Percentiles rank a stretch among this genome's conserved stretches.
These are phyloP conservation scores for Ceratobasidium sp. DNA, from an alignment of 1,284 basidiomycete genomes.

Conservation along the genomic window DNA sequence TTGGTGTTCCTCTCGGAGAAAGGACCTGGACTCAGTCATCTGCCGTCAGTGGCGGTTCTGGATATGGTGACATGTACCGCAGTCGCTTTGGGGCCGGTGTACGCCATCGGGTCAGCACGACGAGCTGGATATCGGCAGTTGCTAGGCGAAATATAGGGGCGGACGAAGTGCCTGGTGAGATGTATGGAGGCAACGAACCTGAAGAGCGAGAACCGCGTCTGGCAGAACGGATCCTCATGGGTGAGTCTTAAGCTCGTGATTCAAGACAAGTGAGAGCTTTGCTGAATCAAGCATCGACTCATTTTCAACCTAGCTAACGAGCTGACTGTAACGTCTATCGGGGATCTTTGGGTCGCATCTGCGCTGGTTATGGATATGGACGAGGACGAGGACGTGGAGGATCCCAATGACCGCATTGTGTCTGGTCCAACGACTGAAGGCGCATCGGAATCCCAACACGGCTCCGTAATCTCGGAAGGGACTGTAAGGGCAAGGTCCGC, in stretches of 20 bases:
- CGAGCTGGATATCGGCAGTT: constrained; percentile 6
- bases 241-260: constrained; percentile 49
- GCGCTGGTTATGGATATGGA: constrained; percentile 87
- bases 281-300: constrained; percentile 7
- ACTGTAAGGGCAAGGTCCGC: background rate
- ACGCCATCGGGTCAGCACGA: constrained; percentile 7
- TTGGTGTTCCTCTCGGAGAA: constrained; percentile 32
- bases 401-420: constrained; percentile 56
- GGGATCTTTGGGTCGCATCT: constrained; percentile 92
- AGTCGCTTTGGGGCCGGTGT: constrained; percentile 26
- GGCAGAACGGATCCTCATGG: constrained; percentile 86
- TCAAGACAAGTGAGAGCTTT: background rate
- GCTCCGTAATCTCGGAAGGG: background rate
- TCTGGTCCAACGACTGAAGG: background rate
- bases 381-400: constrained; percentile 67
- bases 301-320: constrained; percentile 72
- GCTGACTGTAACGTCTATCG: constrained; percentile 87
- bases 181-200: background rate
- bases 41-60: constrained; percentile 27
- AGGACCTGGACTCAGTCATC: constrained; percentile 35
- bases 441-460: background rate
- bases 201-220: constrained; percentile 24
- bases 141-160: constrained; percentile 18
- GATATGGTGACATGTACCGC: constrained; percentile 30
- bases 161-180: constrained; percentile 6